Conservation (phyloP, 805 yeast species). For the Cyberlindnera sargentensis region DNA sequence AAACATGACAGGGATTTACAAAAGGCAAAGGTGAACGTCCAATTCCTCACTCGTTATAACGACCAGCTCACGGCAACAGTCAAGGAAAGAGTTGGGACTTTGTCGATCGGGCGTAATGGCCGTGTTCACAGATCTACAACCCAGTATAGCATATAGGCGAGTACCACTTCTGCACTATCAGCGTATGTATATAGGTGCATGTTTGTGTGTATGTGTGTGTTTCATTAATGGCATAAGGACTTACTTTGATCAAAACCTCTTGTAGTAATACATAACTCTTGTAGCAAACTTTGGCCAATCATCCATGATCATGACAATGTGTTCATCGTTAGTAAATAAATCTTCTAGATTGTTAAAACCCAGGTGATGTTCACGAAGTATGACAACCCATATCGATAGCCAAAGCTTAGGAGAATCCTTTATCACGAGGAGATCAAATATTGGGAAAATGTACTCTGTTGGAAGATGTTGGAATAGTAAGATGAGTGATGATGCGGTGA, state of each 20-base stretch:
- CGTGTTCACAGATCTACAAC: conserved; percentile 24
- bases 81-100: conserved; percentile 17
- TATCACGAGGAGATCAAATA: conserved; percentile 16
- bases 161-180: no score
- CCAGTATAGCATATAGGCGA: conserved; percentile 12
- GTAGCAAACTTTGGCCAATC: conserved; percentile 19
- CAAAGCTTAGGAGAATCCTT: conserved; percentile 31
- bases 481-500: conserved; percentile 7
- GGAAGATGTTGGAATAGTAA: conserved; percentile 3
- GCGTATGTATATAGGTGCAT: no score
- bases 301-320: conserved; percentile 2
- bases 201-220: no score
- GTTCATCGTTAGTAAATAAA: conserved; percentile 9
- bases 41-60: conserved; percentile 15
- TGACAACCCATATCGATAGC: conserved; percentile 32
- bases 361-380: conserved; percentile 43
- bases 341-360: conserved; percentile 35
- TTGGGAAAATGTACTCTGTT: conserved; percentile 8
- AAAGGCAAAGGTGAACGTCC: not conserved
- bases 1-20: not conserved
- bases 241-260: conserved; percentile 13
- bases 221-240: no score
- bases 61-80: conserved; percentile 11
- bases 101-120: conserved; percentile 23
- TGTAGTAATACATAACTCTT: conserved; percentile 13